Base-by-base conservation (phyloP, 2,329 filamentous ascomycete genomes). In the Claviceps pusilla region DNA sequence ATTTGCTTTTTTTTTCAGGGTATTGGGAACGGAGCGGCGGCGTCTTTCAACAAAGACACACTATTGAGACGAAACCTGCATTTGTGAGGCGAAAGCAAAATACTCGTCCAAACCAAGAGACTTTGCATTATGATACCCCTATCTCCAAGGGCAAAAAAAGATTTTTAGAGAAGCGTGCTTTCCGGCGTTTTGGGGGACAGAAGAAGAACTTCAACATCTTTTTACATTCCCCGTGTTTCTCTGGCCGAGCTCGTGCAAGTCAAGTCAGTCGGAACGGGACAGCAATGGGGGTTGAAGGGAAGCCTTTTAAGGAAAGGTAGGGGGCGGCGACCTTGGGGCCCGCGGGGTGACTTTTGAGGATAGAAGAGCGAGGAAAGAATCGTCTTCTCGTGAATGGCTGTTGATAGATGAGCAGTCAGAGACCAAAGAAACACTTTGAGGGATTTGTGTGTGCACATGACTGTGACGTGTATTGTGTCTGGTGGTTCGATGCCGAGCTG, bases 131-230 rank as follows among this genome's bases (percentile, higher is more conserved):
- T 61, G 64, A 70, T 68, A 69, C 54, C 51, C 54, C 51, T 69
- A 71, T 66, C 67, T 62, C 61, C 60, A 59, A 61, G 60, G 60
- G 63, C 63, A 63, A 65, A 58, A 62, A n/a, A 39, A 39, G 12
- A 39, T 12, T 39, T 59, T 63, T 61, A 61, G 62, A 62, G 59
- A 62, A 59, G 62, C 60, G 60, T 67, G 61, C 58, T 63, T 61
- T 61, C 58, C 59, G 69, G 69, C 68, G 68, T 24, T 71, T 71
- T 66, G 48, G 55, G 66, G 68, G 69, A 66, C 71, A 69, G 67
- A 63, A 68, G 70, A 72, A 72, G 69, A 71, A 71, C 58, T 73
- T 73, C 71, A 73, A 73, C 71, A 72, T 72, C 69, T 72, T 73
- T 72, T 66, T 55, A 52, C 61, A 65, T 68, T 68, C 68, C 68